phyloP scores from a whole-genome alignment of 2,329 filamentous ascomycete species.

The Sclerotinia sclerotiorum region DNA sequence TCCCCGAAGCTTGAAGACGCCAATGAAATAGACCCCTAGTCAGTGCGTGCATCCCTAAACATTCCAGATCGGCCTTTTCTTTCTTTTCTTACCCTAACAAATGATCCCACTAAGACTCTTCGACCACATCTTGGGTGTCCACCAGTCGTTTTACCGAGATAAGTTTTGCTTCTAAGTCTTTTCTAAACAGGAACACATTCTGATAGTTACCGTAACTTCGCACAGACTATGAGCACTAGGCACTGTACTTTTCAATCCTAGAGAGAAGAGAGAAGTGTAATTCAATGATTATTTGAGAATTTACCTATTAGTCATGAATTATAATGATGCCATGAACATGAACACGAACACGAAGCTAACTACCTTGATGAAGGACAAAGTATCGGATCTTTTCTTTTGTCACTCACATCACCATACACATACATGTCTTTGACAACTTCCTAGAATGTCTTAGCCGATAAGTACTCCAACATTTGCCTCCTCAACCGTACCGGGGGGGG shows the following conservation, averaged over 20 bases:
- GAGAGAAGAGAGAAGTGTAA: background rate
- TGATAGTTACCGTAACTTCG: background rate
- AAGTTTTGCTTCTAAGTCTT: background rate
- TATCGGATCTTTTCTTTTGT: conserved; percentile 14
- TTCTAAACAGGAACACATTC: background rate
- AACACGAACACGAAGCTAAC: conserved; percentile 8
- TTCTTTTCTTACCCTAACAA: background rate
- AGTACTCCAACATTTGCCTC: background rate
- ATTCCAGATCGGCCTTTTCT: conserved; percentile 13
- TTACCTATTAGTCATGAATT: background rate
- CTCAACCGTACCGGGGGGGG: too few species aligned
- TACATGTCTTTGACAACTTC: conserved; percentile 8
- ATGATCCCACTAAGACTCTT: background rate
- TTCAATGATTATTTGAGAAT: background rate
- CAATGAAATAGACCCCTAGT: conserved; percentile 21
- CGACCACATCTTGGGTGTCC: background rate
- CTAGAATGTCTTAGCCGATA: background rate
- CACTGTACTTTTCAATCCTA: background rate
- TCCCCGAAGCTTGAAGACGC: conserved; percentile 25
- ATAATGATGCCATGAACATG: conserved; percentile 2
- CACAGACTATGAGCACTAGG: background rate
- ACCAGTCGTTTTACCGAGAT: background rate
- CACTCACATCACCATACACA: background rate
- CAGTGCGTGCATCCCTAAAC: conserved; percentile 7
- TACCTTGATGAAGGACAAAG: background rate